Conservation (phyloP, 805 yeast species). For the Candida nitratophila region DNA sequence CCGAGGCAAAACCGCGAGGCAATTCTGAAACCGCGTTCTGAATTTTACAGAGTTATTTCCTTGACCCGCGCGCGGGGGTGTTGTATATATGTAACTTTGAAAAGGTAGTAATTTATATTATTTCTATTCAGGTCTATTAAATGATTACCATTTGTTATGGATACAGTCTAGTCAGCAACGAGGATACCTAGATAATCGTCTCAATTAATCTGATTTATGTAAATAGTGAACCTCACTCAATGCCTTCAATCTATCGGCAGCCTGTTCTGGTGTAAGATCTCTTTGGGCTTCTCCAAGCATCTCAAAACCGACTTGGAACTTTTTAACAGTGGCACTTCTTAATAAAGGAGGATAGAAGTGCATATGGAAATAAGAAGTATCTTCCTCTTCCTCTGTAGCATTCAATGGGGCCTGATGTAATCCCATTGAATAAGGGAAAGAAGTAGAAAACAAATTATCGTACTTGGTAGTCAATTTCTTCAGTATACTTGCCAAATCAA, state of each 20-base stretch:
- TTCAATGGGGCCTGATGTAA: conserved; percentile 66
- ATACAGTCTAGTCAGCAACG: too few species aligned
- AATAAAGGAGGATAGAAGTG: conserved; percentile 76
- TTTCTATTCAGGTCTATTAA: too few species aligned
- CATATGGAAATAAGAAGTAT: conserved; percentile 56
- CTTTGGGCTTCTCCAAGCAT: conserved; percentile 62
- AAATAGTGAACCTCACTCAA: conserved; percentile 33
- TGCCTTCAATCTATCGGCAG: conserved; percentile 47
- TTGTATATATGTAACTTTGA: too few species aligned
- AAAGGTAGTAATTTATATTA: too few species aligned
- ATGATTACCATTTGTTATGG: too few species aligned
- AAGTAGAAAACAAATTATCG: conserved; percentile 62
- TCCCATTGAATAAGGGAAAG: conserved; percentile 80
- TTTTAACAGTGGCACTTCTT: conserved; percentile 67
- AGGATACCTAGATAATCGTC: too few species aligned
- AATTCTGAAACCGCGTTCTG: too few species aligned
- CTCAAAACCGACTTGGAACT: conserved; percentile 71
- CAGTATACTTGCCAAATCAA: conserved; percentile 50
- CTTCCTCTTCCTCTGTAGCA: conserved; percentile 33
- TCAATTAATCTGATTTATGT: not conserved
- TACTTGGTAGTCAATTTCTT: conserved; percentile 52
- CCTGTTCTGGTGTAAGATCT: conserved; percentile 60
- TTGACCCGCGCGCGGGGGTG: too few species aligned
- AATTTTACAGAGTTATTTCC: too few species aligned
- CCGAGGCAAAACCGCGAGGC: too few species aligned